These are phyloP conservation scores for Termitomyces sp. DNA, from an alignment of 768 basidiomycete genomes.

Conservation along the genomic window DNA sequence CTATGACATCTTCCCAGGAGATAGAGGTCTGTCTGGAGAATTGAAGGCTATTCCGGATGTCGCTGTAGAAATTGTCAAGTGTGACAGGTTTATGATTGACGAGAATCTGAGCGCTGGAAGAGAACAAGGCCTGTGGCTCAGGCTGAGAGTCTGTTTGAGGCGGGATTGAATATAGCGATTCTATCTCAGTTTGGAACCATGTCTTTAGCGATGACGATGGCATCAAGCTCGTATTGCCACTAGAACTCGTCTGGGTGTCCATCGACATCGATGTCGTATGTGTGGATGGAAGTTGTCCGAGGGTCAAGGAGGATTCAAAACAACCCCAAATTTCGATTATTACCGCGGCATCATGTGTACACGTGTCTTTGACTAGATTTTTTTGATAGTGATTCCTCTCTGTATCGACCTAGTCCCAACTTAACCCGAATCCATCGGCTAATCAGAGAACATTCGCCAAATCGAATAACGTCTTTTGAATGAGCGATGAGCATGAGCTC, in stretches of 20 bases:
- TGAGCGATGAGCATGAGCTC: too few species aligned
- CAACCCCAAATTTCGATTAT: neutral
- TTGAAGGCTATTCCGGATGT: conserved; percentile 17
- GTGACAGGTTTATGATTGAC: conserved; percentile 25
- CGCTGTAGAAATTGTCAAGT: conserved; percentile 24
- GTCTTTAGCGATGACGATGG: neutral
- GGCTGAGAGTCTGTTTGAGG: neutral
- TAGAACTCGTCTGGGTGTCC: neutral
- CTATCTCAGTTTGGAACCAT: conserved; percentile 28
- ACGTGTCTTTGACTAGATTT: too few species aligned
- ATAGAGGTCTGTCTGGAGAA: conserved; percentile 19
- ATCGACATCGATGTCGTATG: too few species aligned
- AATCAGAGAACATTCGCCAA: too few species aligned
- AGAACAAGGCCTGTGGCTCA: conserved; percentile 19
- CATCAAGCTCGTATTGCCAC: neutral
- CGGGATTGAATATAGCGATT: conserved; percentile 20
- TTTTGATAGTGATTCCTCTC: too few species aligned
- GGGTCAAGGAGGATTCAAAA: neutral
- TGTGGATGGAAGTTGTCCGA: neutral
- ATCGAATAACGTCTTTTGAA: too few species aligned
- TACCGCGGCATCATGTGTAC: too few species aligned
- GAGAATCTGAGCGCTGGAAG: conserved; percentile 28
- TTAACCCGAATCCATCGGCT: too few species aligned
- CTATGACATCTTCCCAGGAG: conserved; percentile 33
- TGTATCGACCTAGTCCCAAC: too few species aligned